These are phyloP conservation scores for Dactylonectria estremocensis DNA, from an alignment of 2,329 filamentous ascomycete genomes.

Conservation along the genomic window DNA sequence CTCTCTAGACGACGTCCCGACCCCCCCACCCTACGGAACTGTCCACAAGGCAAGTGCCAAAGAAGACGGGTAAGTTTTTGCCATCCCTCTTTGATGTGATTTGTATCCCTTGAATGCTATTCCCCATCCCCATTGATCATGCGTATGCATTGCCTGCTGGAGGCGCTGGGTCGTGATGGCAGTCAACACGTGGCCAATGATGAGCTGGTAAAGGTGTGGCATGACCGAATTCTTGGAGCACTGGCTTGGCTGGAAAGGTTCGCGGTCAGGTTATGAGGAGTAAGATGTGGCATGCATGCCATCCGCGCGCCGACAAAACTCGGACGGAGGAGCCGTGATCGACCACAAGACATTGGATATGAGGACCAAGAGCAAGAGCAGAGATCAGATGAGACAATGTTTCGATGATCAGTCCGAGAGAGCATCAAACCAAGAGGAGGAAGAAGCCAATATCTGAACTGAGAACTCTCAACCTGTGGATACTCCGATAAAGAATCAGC, in stretches of 20 bases:
- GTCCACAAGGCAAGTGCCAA: conserved; percentile 75
- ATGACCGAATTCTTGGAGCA: conserved; percentile 40
- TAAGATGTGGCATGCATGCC: conserved; percentile 44
- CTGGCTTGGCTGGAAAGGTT: conserved; percentile 50
- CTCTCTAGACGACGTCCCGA: conserved; percentile 50
- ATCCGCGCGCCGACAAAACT: conserved; percentile 42
- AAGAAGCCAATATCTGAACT: conserved; percentile 45
- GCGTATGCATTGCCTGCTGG: conserved; percentile 33
- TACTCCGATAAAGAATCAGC: conserved; percentile 49
- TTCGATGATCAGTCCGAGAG: conserved; percentile 37
- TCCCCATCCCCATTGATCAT: conserved; percentile 27
- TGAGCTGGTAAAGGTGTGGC: conserved; percentile 40
- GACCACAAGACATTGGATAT: conserved; percentile 40
- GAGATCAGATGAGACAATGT: conserved; percentile 42
- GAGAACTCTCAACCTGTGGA: conserved; percentile 47
- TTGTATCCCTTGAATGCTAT: conserved; percentile 31
- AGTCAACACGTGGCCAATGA: conserved; percentile 31
- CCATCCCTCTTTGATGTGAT: conserved; percentile 44
- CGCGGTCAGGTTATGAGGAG: conserved; percentile 46
- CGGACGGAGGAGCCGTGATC: conserved; percentile 43
- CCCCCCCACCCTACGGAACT: conserved; percentile 54
- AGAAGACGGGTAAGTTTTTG: conserved; percentile 61
- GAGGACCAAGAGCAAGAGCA: conserved; percentile 43
- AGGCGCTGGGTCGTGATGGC: conserved; percentile 38
- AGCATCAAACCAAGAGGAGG: conserved; percentile 47